Conservation (phyloP, 768 basidiomycete genomes). For the Lentinus tigrinus region DNA sequence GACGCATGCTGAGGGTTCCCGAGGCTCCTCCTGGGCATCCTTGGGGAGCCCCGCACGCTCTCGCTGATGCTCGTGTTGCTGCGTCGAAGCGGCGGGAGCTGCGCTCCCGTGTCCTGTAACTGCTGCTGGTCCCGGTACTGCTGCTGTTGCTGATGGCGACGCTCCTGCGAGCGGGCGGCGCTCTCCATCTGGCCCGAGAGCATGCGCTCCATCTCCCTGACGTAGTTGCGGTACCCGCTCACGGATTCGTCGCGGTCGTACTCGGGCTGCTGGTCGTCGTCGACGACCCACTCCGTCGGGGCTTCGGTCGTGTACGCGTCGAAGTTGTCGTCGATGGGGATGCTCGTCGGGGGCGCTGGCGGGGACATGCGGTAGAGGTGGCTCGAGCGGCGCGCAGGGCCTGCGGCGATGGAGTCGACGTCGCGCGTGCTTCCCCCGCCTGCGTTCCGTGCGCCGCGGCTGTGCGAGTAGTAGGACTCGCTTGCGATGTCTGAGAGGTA, state of each 20-base stretch:
- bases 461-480: conserved; percentile 10
- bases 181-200: conserved; percentile 21
- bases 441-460: neutral
- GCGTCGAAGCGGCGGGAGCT: conserved; percentile 4
- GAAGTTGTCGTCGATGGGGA: conserved; percentile 28
- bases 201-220: conserved; percentile 31
- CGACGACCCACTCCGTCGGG: conserved; percentile 25
- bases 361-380: conserved; percentile 10
- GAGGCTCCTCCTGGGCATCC: neutral
- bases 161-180: conserved; percentile 15
- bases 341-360: conserved; percentile 20
- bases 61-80: conserved; percentile 4
- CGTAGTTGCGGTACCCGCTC: conserved; percentile 30
- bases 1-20: neutral
- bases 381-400: conserved; percentile 4
- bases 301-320: conserved; percentile 29
- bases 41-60: conserved; percentile 11
- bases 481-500: conserved; percentile 18
- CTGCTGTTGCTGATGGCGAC: conserved; percentile 2
- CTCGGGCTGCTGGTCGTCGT: conserved; percentile 18
- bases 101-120: neutral
- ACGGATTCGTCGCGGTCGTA: conserved; percentile 25
- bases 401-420: neutral
- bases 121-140: neutral
- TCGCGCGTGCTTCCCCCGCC: neutral